A percentile compares a stretch with the other conserved stretches of the same genome.
Conservation (phyloP, 768 basidiomycete genomes). For the Cystoderma amianthinum region DNA sequence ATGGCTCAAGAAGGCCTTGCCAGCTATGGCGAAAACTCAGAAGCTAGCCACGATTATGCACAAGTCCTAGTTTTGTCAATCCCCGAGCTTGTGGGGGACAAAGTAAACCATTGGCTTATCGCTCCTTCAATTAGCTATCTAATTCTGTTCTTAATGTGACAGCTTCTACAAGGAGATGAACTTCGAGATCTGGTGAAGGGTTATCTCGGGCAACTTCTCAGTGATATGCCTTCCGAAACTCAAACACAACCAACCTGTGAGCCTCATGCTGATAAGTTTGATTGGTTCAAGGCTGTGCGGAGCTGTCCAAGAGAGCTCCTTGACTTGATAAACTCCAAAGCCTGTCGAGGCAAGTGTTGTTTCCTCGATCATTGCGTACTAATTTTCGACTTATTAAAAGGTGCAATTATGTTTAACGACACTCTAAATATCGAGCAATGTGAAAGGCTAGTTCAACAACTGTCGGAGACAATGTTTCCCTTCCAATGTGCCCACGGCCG, state of each 20-base stretch:
- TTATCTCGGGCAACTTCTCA: slow-evolving; percentile 57
- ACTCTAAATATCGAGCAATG: slow-evolving; percentile 62
- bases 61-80: slow-evolving; percentile 60
- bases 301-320: slow-evolving; percentile 80
- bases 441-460: slow-evolving; percentile 52
- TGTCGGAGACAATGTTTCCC: slow-evolving; percentile 73
- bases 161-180: slow-evolving; percentile 67
- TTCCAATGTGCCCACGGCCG: slow-evolving; percentile 97
- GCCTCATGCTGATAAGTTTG: slow-evolving; percentile 18
- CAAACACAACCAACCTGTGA: slow-evolving; percentile 17
- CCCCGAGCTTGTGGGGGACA: slow-evolving; percentile 67
- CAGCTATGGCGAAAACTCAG: slow-evolving; percentile 15
- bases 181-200: slow-evolving; percentile 71
- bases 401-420: slow-evolving; percentile 98
- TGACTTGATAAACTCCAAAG: slow-evolving; percentile 89
- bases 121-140: neutral
- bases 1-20: slow-evolving; percentile 14
- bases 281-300: slow-evolving; percentile 69
- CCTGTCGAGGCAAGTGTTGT: slow-evolving; percentile 75
- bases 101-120: slow-evolving; percentile 42
- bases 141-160: neutral
- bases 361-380: neutral
- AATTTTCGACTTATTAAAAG: slow-evolving; percentile 41
- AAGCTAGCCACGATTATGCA: slow-evolving; percentile 38
- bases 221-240: slow-evolving; percentile 25